Percentiles rank a stretch among this genome's conserved stretches.
These are phyloP conservation scores for Piper longum DNA, from an alignment of 164 flowering plant species.

Conservation along the genomic window DNA sequence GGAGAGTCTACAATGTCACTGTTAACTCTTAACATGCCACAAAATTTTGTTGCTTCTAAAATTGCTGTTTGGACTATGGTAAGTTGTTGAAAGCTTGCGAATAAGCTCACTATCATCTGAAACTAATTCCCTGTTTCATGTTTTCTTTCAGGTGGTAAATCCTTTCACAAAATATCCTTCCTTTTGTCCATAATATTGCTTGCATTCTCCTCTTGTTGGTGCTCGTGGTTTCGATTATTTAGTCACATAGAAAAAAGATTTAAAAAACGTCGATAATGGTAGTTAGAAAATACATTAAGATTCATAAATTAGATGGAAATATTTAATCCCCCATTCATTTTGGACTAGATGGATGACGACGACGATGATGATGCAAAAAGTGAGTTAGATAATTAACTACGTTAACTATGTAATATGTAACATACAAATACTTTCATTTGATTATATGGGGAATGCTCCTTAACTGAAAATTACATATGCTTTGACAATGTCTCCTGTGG, in stretches of 20 bases:
- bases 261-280: too few relatives aligned
- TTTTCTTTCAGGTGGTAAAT: conserved; percentile 75
- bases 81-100: conserved; percentile 5
- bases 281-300: too few relatives aligned
- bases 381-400: background rate
- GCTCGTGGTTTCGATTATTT: too few relatives aligned
- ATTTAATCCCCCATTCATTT: too few relatives aligned
- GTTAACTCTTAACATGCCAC: conserved; percentile 89
- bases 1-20: conserved; percentile 75
- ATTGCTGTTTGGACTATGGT: conserved; percentile 99
- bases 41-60: conserved; percentile 66
- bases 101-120: background rate
- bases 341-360: too few relatives aligned
- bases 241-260: too few relatives aligned
- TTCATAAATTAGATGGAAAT: background rate
- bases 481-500: conserved; percentile 78
- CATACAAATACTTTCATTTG: background rate
- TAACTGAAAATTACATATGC: conserved; percentile 59
- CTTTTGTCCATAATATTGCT: conserved; percentile 8
- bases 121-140: conserved; percentile 1
- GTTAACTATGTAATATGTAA: background rate
- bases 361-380: too few relatives aligned
- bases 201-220: conserved; percentile 18
- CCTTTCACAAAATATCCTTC: conserved; percentile 99
- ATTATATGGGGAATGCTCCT: conserved; percentile 16